Evolutionary conservation across 2,329 filamentous ascomycete species (phyloP), one percentile per base, ranked within the genome.

Genomic region (Geosmithia morbida): DNA sequence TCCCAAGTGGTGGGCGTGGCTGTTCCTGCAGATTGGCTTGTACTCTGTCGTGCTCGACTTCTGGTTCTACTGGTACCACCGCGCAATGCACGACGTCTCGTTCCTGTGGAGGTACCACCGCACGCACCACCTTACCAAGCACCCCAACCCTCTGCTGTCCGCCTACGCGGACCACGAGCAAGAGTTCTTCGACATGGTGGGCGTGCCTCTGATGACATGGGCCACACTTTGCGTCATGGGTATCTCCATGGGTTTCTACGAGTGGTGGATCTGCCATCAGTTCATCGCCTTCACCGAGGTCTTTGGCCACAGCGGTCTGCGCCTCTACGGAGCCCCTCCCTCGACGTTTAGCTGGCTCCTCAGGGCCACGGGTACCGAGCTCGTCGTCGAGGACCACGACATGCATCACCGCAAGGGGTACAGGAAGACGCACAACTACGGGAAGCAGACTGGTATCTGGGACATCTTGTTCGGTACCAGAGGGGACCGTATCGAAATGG

Each of bases 181-280:
- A 48, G 66, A 68, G 46, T 52, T 68, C 10, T 63, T 67, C 48
- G 66, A 69, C 45, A 65, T 68, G 30, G 60, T 59, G 5, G 62
- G 60, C n/a, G 61, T 70, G 7, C 66, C 66, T 0, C 49, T 68
- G 17, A 51, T 66, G 46, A 61, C 66, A 1, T 70, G 61, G 50
- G 55, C 55, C 39, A 63, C 57, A 1, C 48, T 69, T 37, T 63
- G 59, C 47, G 10, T 48, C 2, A 14, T 56, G 41, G 65, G 66
- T 0, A 45, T 69, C 6, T 66, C 66, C 0, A 64, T 70, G 62
- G 66, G 64, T 1, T 70, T 71, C 52, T 69, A 69, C 46, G 66
- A 69, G 42, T 67, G 63, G 65, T 70, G 66, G 66, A 51, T 70
- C 17, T 70, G 67, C 52, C 62, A 68, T 45, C 58, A 66, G 46